phyloP scores from a whole-genome alignment of 768 basidiomycete genomes.

The Tulasnella sp. region DNA sequence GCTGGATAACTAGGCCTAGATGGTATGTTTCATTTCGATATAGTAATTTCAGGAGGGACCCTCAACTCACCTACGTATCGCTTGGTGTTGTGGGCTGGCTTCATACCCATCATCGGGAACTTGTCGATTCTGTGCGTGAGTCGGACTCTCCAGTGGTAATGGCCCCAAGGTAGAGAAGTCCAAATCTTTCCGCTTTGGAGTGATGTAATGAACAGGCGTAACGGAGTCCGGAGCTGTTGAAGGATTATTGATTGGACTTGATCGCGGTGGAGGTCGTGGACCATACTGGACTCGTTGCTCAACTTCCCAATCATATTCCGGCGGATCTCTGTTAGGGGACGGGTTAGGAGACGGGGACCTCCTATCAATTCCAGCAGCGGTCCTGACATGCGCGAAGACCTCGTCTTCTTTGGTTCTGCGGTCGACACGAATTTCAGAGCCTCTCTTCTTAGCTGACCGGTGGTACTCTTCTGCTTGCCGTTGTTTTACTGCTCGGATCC shows the following conservation, averaged over 20 bases:
- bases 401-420: not conserved
- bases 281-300: not conserved
- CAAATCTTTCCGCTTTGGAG: conserved; percentile 13
- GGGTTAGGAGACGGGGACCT: not conserved
- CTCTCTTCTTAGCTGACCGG: not conserved
- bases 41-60: not conserved
- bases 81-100: not conserved
- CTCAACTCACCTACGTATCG: not conserved
- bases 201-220: not conserved
- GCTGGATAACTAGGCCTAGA: conserved; percentile 6
- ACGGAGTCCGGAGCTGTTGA: not conserved
- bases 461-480: conserved; percentile 6
- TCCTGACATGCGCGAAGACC: not conserved
- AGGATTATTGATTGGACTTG: conserved; percentile 10
- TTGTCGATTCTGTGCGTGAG: conserved; percentile 25
- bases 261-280: not conserved
- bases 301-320: not conserved
- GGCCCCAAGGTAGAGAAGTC: conserved; percentile 24
- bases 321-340: not conserved
- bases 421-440: not conserved
- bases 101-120: not conserved
- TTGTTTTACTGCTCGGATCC: not conserved
- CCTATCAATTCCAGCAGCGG: conserved; percentile 5
- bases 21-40: not conserved
- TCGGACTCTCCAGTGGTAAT: conserved; percentile 53